Conservation (phyloP, 1,284 basidiomycete genomes). For the Apiotrichum gracile region DNA sequence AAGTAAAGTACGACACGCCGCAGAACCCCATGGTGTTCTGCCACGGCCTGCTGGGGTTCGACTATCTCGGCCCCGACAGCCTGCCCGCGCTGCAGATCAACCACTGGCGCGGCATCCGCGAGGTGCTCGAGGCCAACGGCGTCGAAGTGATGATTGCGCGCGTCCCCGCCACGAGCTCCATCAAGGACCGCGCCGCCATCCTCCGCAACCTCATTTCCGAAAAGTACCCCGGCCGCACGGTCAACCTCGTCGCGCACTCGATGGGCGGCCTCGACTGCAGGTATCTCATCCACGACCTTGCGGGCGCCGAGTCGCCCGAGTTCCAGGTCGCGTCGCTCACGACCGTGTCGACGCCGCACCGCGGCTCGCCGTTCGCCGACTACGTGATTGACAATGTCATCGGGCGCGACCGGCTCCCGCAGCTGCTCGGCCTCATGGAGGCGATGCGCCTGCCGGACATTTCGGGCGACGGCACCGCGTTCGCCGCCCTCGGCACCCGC, state of each 20-base stretch:
- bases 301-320: slow-evolving; percentile 27
- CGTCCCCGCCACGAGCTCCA: slow-evolving; percentile 83
- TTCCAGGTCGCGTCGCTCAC: slow-evolving; percentile 72
- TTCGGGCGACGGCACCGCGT: slow-evolving; percentile 84
- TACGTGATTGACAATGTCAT: slow-evolving; percentile 77
- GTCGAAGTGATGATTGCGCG: slow-evolving; percentile 86
- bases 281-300: slow-evolving; percentile 58
- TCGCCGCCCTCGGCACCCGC: slow-evolving; percentile 75
- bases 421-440: slow-evolving; percentile 56
- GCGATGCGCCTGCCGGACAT: slow-evolving; percentile 59
- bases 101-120: slow-evolving; percentile 92
- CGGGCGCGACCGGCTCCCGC: slow-evolving; percentile 52
- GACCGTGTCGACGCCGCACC: slow-evolving; percentile 87
- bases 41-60: slow-evolving; percentile 84
- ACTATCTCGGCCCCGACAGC: slow-evolving; percentile 47
- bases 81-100: slow-evolving; percentile 61
- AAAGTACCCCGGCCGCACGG: slow-evolving; percentile 68
- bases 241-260: slow-evolving; percentile 89
- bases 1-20: slow-evolving; percentile 69
- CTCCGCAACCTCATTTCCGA: slow-evolving; percentile 73
- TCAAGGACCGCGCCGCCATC: slow-evolving; percentile 77
- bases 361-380: slow-evolving; percentile 88
- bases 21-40: slow-evolving; percentile 84
- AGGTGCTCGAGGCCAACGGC: slow-evolving; percentile 79
- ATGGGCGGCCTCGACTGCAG: slow-evolving; percentile 95